Evolutionary conservation across 306 rosid genomes (phyloP).

Genomic region (Abrus precatorius): DNA sequence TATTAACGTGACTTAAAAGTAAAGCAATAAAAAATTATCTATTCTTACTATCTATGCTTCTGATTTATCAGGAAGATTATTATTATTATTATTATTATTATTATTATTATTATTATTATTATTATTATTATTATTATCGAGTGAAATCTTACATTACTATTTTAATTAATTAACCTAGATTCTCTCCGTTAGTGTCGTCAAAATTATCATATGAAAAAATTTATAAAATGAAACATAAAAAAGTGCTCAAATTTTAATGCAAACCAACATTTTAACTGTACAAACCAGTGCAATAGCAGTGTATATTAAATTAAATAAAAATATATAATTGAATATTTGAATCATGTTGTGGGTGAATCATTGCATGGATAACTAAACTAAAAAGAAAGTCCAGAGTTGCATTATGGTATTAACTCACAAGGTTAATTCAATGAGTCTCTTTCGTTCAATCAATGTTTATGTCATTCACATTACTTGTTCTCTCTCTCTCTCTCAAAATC

Average conservation of each 20-base stretch:
- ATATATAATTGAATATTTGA: neutral
- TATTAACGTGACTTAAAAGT: too few relatives aligned
- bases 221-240: too few relatives aligned
- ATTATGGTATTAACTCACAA: neutral
- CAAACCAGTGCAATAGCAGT: neutral
- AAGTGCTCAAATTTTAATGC: neutral
- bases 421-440: slow-evolving; percentile 8
- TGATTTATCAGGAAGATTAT: too few relatives aligned
- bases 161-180: too few relatives aligned
- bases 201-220: too few relatives aligned
- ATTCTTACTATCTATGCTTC: too few relatives aligned
- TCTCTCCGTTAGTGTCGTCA: too few relatives aligned
- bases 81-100: too few relatives aligned
- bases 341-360: neutral
- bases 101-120: too few relatives aligned
- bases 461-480: slow-evolving; percentile 8
- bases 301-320: neutral
- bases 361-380: neutral
- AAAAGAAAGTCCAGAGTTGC: neutral
- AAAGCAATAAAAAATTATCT: too few relatives aligned
- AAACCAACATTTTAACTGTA: neutral
- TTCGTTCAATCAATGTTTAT: slow-evolving; percentile 32
- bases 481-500: slow-evolving; percentile 4
- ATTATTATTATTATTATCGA: too few relatives aligned
- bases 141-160: too few relatives aligned